phyloP scores from a whole-genome alignment of 495 filamentous ascomycete genomes.

The Parachaetomium inaequale region DNA sequence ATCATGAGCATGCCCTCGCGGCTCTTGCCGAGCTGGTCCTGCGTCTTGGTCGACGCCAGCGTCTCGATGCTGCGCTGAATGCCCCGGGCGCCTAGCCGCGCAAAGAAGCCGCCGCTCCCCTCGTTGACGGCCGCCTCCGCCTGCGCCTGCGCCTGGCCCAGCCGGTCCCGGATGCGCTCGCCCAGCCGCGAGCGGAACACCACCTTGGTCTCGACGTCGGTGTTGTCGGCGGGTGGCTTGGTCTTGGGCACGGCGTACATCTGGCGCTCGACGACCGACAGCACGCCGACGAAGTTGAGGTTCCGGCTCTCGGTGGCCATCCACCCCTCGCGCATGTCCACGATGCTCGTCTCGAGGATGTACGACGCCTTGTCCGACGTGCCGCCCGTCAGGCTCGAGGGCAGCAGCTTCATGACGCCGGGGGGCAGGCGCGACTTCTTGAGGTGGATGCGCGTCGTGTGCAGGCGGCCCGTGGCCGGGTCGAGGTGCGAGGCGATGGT shows the following conservation, averaged over 20 bases:
- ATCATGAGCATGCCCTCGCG: slow-evolving; percentile 96
- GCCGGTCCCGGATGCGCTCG: slow-evolving; percentile 58
- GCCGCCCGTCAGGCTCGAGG: slow-evolving; percentile 63
- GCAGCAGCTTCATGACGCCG: slow-evolving; percentile 75
- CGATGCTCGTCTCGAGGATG: slow-evolving; percentile 85
- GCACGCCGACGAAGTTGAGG: slow-evolving; percentile 84
- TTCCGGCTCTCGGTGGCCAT: slow-evolving; percentile 81
- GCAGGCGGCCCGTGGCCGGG: slow-evolving; percentile 69
- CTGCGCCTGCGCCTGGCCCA: slow-evolving; percentile 27
- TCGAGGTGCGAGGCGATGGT: slow-evolving; percentile 87
- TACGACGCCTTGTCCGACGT: slow-evolving; percentile 74
- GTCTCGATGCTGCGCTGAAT: slow-evolving; percentile 87
- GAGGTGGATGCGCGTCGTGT: slow-evolving; percentile 85
- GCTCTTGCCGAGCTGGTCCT: slow-evolving; percentile 78
- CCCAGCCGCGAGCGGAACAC: slow-evolving; percentile 82
- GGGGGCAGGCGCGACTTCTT: slow-evolving; percentile 90
- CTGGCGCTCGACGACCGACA: slow-evolving; percentile 90
- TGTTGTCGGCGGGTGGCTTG: slow-evolving; percentile 43
- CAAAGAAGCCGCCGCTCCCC: slow-evolving; percentile 35
- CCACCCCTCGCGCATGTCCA: slow-evolving; percentile 87
- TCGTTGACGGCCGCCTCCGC: slow-evolving; percentile 23
- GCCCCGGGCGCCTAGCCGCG: slow-evolving; percentile 68
- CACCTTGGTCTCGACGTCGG: slow-evolving; percentile 78
- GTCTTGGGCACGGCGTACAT: slow-evolving; percentile 56
- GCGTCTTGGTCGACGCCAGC: slow-evolving; percentile 78